Percentiles rank a stretch among this genome's conserved stretches.
Conservation (phyloP, 169 alveolate genomes). For the Pseudocohnilembus persalinus region DNA sequence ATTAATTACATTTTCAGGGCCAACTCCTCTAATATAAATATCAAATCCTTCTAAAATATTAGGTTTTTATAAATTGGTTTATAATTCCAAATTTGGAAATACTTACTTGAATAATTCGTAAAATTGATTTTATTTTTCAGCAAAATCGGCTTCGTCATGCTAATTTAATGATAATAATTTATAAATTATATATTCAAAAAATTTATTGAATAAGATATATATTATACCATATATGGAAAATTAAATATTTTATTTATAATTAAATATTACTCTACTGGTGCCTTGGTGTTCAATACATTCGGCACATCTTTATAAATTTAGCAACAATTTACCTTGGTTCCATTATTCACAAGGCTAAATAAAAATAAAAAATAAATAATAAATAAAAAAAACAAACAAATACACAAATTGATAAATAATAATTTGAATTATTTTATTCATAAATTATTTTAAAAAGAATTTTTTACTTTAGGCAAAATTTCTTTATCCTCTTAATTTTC, state of each 20-base stretch:
- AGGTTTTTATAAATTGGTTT: conserved; percentile 73
- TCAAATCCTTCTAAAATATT: conserved; percentile 64
- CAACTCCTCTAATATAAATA: conserved; percentile 73
- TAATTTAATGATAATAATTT: conserved; percentile 21
- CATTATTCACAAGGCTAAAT: conserved; percentile 43
- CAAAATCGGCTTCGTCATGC: conserved; percentile 75
- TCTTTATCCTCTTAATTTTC: neutral
- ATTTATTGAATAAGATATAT: neutral
- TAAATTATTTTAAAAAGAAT: too few species aligned
- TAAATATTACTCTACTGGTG: conserved; percentile 27
- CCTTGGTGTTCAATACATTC: conserved; percentile 50
- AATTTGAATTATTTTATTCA: too few species aligned
- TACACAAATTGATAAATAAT: too few species aligned
- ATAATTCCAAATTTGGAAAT: conserved; percentile 61
- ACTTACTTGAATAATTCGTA: conserved; percentile 49
- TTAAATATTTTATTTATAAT: too few species aligned
- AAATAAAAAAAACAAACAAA: too few species aligned
- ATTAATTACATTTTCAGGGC: conserved; percentile 48
- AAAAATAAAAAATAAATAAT: too few species aligned
- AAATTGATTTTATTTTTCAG: conserved; percentile 52
- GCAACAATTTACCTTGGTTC: conserved; percentile 62
- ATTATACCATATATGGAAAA: too few species aligned
- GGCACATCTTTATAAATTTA: conserved; percentile 57
- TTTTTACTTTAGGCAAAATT: neutral
- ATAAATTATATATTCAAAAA: conserved; percentile 9